Percentiles rank a stretch among this genome's conserved stretches.
Conservation (phyloP, 2,329 filamentous ascomycete species). For the Trichophyton benhamiae region DNA sequence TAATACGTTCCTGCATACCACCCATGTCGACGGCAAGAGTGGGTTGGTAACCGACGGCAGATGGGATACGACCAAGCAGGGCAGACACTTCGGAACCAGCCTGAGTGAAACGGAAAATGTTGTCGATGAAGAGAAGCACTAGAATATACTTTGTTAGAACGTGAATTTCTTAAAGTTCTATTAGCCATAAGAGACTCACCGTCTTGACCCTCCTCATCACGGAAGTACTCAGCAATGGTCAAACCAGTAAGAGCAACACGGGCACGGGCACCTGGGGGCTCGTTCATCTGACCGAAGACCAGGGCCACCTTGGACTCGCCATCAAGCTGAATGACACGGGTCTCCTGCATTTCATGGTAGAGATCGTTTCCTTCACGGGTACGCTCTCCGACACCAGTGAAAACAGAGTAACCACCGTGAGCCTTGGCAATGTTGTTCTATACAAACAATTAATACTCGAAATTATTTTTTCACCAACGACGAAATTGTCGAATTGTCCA, state of each 20-base stretch:
- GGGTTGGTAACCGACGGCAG: slow-evolving; percentile 99
- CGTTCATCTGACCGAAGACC: slow-evolving; percentile 99
- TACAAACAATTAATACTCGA: slow-evolving; percentile 9
- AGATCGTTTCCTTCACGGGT: slow-evolving; percentile 99
- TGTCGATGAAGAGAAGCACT: slow-evolving; percentile 99
- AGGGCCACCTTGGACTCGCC: slow-evolving; percentile 99
- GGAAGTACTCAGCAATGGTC: slow-evolving; percentile 61
- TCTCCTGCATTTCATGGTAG: slow-evolving; percentile 99
- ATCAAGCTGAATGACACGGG: slow-evolving; percentile 96
- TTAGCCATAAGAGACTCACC: slow-evolving; percentile 38
- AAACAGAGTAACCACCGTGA: slow-evolving; percentile 99
- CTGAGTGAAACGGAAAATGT: slow-evolving; percentile 99
- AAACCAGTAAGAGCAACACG: slow-evolving; percentile 95
- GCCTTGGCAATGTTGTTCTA: slow-evolving; percentile 99
- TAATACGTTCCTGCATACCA: slow-evolving; percentile 99
- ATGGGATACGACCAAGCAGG: slow-evolving; percentile 97
- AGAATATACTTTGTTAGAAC: not conserved
- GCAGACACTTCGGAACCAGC: slow-evolving; percentile 99
- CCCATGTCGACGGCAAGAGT: slow-evolving; percentile 98
- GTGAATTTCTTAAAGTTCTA: not conserved
- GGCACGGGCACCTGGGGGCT: slow-evolving; percentile 97
- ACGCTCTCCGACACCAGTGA: slow-evolving; percentile 99
- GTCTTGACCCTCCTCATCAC: slow-evolving; percentile 72
- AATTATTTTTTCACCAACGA: not conserved
- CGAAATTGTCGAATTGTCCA: not conserved